Evolutionary conservation across 352 stramenopile genomes (phyloP).

Genomic region (Phytopythium oedochilum): DNA sequence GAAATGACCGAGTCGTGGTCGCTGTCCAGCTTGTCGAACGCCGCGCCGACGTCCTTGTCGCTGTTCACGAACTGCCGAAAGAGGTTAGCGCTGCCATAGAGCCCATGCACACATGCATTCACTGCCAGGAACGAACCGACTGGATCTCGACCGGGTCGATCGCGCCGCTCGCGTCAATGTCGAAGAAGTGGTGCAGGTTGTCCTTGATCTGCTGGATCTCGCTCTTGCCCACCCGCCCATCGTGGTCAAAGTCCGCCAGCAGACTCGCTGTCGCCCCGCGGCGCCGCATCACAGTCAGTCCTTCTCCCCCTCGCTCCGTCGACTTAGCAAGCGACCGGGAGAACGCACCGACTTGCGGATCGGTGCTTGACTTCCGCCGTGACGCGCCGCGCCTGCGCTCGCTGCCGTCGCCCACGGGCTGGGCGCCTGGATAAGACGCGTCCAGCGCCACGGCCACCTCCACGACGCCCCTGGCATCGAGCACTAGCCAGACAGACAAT

Average conservation of each 20-base stretch:
- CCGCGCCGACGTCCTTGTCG: conserved; percentile 62
- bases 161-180: conserved; percentile 70
- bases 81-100: background rate
- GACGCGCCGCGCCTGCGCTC: conserved; percentile 3
- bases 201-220: conserved; percentile 82
- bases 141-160: conserved; percentile 75
- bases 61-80: conserved; percentile 31
- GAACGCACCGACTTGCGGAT: conserved; percentile 31
- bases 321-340: background rate
- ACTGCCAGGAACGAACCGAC: conserved; percentile 13
- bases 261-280: conserved; percentile 44
- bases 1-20: conserved; percentile 82
- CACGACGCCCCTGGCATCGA: conserved; percentile 1
- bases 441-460: conserved; percentile 16
- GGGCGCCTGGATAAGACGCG: background rate
- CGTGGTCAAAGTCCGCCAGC: conserved; percentile 75
- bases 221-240: conserved; percentile 60
- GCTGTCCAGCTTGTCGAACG: conserved; percentile 72
- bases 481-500: too few relatives aligned
- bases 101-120: too few relatives aligned
- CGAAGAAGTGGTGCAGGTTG: conserved; percentile 76
- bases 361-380: background rate
- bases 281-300: background rate
- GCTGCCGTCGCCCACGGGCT: conserved; percentile 10
- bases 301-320: background rate